Evolutionary conservation across 1,284 basidiomycete genomes (phyloP).

Genomic region (Cutaneotrichosporon cavernicola): DNA sequence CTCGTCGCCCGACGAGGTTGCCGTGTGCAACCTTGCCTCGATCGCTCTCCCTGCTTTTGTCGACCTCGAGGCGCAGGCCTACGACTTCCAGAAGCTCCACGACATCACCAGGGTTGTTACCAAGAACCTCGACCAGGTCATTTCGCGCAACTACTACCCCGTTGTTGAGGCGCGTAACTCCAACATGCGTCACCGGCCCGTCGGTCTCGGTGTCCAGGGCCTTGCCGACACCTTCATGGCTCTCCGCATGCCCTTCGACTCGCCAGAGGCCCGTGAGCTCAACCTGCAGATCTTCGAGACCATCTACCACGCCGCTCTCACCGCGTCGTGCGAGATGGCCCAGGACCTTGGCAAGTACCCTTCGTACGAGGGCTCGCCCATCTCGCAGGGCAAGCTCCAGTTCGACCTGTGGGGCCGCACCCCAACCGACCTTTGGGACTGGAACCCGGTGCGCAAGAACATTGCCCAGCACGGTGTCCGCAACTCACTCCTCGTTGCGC

Average conservation of each 20-base stretch:
- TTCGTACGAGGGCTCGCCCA: slow-evolving; percentile 88
- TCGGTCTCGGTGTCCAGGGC: slow-evolving; percentile 97
- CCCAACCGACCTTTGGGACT: slow-evolving; percentile 94
- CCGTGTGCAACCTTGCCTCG: slow-evolving; percentile 98
- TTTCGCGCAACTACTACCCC: slow-evolving; percentile 66
- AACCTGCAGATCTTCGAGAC: slow-evolving; percentile 99
- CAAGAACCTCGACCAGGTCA: slow-evolving; percentile 75
- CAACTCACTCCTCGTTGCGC: slow-evolving; percentile 92
- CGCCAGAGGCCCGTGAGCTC: slow-evolving; percentile 77
- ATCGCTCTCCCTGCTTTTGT: slow-evolving; percentile 90
- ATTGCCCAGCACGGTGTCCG: slow-evolving; percentile 82
- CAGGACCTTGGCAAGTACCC: slow-evolving; percentile 80
- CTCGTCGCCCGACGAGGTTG: slow-evolving; percentile 94
- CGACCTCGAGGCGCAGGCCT: slow-evolving; percentile 58
- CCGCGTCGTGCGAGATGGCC: slow-evolving; percentile 89
- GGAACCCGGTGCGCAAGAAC: slow-evolving; percentile 82
- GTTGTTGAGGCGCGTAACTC: slow-evolving; percentile 85
- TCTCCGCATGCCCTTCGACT: slow-evolving; percentile 93
- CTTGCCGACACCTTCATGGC: slow-evolving; percentile 99
- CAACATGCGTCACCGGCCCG: slow-evolving; percentile 97
- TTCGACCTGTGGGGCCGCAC: slow-evolving; percentile 94
- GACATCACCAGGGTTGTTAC: slow-evolving; percentile 89
- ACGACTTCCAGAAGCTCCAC: slow-evolving; percentile 94
- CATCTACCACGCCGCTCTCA: slow-evolving; percentile 94
- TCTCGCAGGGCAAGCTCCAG: slow-evolving; percentile 83